Base-by-base conservation (phyloP, 2,329 filamentous ascomycete species). In the Fusarium sp. region DNA sequence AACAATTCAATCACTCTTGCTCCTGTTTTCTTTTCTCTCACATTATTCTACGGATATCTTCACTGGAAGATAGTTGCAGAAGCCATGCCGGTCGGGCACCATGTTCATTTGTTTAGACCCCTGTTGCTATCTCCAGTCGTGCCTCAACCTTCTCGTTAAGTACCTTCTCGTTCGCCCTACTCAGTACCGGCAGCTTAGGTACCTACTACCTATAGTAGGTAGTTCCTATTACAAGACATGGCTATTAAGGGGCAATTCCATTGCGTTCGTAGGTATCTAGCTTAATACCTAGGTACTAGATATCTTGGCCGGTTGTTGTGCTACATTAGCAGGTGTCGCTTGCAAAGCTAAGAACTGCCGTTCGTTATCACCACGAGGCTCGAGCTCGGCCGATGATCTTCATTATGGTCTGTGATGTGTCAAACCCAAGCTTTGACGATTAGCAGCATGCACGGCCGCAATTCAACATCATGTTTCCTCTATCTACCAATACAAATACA, bases 351-450 rank as follows among this genome's bases (percentile, higher is more conserved):
- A 20, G 28, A 24, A 26, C 22, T 47, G 24, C 54, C n/a, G 24
- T n/a, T 54, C 20, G n/a, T 41, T 20, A 22, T 47, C 18, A 52
- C 48, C 41, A 26, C 30, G 6, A 42, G 30, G 26, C 52, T 50
- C n/a, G 12, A 42, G 30, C 30, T 59, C 11, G 8, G 39, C 30
- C 20, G n/a, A 32, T 32, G 26, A 48, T 59, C 47, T 55, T 48
- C 26, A n/a, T 41, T 54, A 32, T 44, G 45, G 26, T 48, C 32
- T 60, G 39, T 69, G 55, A 57, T 47, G 54, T 59, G 56, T 69
- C 47, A 62, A 66, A 66, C 59, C 64, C 68, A 54, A 70, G 72
- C 72, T 75, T 75, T 45, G 51, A 48, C n/a, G 22, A 45, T 42
- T 39, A 28, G 42, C 32, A 32, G 26, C 50, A 42, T 44, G 42